Percentiles rank a stretch among this genome's conserved stretches.
Evolutionary conservation across 73 alveolate genomes (phyloP).

Genomic region (Paramecium sexaurelia): DNA sequence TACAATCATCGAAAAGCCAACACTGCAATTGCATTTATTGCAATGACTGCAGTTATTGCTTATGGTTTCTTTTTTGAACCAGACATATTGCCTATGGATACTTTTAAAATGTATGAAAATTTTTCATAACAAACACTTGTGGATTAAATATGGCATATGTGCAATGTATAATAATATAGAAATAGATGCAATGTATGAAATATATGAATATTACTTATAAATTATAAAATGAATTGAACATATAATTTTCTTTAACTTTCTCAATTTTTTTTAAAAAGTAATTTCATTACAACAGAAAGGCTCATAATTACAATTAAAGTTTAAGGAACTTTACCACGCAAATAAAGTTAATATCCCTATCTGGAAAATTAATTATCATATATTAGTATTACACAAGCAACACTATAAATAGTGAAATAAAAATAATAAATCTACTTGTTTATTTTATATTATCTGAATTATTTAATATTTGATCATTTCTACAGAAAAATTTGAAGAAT

Average conservation of each 20-base stretch:
- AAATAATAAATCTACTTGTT: not conserved
- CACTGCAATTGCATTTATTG: not conserved
- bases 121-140: conserved; percentile 13
- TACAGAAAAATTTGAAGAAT: not conserved
- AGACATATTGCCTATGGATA: conserved; percentile 23
- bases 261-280: not conserved
- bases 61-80: conserved; percentile 41
- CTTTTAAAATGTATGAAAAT: conserved; percentile 33
- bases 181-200: not conserved
- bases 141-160: conserved; percentile 49
- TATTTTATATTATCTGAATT: not conserved
- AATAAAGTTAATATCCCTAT: not conserved
- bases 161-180: conserved; percentile 32
- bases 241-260: not conserved
- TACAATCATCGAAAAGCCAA: not conserved
- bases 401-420: not conserved
- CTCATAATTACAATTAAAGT: not conserved
- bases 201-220: not conserved
- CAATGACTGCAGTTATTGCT: not conserved
- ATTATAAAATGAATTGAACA: not conserved
- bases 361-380: not conserved
- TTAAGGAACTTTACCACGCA: not conserved
- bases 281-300: not conserved
- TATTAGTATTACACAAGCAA: not conserved
- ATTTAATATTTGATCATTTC: not conserved